Conservation (phyloP, 208 protist genomes). For the Leishmania braziliensis region DNA sequence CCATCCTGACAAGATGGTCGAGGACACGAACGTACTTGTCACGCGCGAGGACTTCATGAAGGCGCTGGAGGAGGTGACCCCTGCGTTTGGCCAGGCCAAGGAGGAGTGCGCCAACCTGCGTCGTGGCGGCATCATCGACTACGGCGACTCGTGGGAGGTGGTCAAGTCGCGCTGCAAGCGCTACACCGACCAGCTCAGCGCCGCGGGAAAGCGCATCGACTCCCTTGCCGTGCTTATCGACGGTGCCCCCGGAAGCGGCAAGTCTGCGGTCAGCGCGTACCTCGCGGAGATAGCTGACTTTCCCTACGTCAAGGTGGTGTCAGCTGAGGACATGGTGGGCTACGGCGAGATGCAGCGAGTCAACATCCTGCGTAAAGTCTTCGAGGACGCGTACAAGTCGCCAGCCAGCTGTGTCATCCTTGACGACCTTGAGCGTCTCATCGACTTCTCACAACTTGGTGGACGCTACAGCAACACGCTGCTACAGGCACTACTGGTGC, state of each 20-base stretch:
- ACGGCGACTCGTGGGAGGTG: constrained; percentile 83
- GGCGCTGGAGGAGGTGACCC: constrained; percentile 92
- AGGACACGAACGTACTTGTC: constrained; percentile 66
- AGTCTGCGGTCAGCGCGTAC: constrained; percentile 96
- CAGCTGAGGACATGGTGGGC: constrained; percentile 92
- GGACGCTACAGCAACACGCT: constrained; percentile 98
- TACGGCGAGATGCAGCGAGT: constrained; percentile 90
- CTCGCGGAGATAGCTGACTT: constrained; percentile 92
- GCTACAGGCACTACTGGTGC: constrained; percentile 96
- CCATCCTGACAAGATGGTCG: constrained; percentile 61
- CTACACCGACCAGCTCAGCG: constrained; percentile 87
- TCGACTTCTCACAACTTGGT: constrained; percentile 97
- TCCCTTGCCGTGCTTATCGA: constrained; percentile 94
- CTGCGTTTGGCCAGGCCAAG: constrained; percentile 96
- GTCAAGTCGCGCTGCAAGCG: constrained; percentile 52
- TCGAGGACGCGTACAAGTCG: constrained; percentile 99
- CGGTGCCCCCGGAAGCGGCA: constrained; percentile 92
- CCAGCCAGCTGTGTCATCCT: constrained; percentile 96
- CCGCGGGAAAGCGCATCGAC: constrained; percentile 87
- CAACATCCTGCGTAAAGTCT: constrained; percentile 96
- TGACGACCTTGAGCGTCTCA: constrained; percentile 97
- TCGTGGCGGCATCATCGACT: constrained; percentile 94
- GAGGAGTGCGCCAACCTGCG: constrained; percentile 90
- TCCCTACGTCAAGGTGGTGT: constrained; percentile 98
- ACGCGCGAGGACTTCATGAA: constrained; percentile 72